Evolutionary conservation across 495 filamentous ascomycete species (phyloP).

Genomic region (Neurospora africana): DNA sequence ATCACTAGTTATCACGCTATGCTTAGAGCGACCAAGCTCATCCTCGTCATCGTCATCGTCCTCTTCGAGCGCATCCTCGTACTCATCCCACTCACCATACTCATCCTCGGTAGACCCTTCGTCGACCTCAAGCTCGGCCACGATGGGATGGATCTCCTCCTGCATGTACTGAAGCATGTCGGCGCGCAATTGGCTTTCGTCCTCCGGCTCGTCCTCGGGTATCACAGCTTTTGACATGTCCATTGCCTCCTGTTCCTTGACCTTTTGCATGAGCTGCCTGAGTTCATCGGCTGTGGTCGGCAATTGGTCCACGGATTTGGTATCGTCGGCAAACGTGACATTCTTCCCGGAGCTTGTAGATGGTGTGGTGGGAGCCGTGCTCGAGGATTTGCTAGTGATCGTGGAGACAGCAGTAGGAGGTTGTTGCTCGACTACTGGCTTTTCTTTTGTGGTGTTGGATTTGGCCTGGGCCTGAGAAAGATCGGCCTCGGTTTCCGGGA

Average conservation of each 20-base stretch:
- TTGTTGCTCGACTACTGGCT: background rate
- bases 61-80: constrained; percentile 39
- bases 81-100: constrained; percentile 39
- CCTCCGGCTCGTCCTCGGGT: constrained; percentile 57
- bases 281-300: constrained; percentile 31
- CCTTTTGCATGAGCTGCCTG: constrained; percentile 39
- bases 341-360: constrained; percentile 21
- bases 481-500: constrained; percentile 11
- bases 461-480: background rate
- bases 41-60: constrained; percentile 52
- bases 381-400: background rate
- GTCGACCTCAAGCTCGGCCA: constrained; percentile 85
- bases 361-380: constrained; percentile 1
- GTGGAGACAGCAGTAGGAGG: background rate
- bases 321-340: constrained; percentile 45
- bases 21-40: constrained; percentile 57
- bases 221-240: constrained; percentile 32
- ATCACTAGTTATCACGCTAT: constrained; percentile 53
- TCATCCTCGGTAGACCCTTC: constrained; percentile 53
- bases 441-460: background rate
- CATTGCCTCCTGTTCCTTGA: constrained; percentile 31
- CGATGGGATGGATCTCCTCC: constrained; percentile 73
- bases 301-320: constrained; percentile 33
- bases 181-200: constrained; percentile 70
- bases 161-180: constrained; percentile 90